These are phyloP conservation scores for Coemansia sp. DNA, from an alignment of 371 early-diverging fungal species.

Conservation along the genomic window DNA sequence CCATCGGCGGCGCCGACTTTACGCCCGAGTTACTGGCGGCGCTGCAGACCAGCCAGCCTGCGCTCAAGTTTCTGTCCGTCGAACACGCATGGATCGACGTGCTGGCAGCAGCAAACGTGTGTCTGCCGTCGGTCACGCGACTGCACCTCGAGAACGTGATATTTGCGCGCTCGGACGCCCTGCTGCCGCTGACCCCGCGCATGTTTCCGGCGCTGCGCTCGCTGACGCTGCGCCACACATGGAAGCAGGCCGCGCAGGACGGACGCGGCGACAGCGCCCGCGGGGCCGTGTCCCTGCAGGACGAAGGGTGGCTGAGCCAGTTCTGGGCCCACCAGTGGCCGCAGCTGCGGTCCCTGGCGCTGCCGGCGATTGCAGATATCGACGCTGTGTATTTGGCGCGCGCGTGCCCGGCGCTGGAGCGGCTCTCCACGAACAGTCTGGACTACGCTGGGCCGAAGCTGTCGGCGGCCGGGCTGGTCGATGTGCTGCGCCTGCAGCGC, in stretches of 20 bases:
- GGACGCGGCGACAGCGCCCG: conserved; percentile 22
- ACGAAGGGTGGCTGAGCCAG: conserved; percentile 24
- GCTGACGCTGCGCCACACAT: conserved; percentile 41
- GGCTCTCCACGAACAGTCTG: conserved; percentile 40
- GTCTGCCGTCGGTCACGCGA: conserved; percentile 16
- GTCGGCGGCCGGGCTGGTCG: conserved; percentile 33
- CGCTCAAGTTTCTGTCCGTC: conserved; percentile 15
- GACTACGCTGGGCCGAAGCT: conserved; percentile 47
- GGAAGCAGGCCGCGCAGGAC: conserved; percentile 13
- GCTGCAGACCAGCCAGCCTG: conserved; percentile 22
- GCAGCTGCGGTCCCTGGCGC: conserved; percentile 22
- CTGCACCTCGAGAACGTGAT: conserved; percentile 40
- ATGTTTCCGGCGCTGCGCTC: conserved; percentile 31
- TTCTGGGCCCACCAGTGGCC: conserved; percentile 27
- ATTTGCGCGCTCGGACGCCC: conserved; percentile 6
- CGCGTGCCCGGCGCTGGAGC: conserved; percentile 35
- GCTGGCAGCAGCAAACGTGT: conserved; percentile 3
- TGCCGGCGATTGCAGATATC: conserved; percentile 37
- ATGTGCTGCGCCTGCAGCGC: conserved; percentile 22
- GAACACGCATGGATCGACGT: conserved; percentile 40
- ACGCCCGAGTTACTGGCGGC: conserved; percentile 31
- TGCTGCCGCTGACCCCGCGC: conserved; percentile 24
- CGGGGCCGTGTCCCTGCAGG: conserved; percentile 42
- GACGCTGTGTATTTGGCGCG: conserved; percentile 20
- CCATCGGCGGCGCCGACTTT: conserved; percentile 36